Conservation (phyloP, 805 yeast species). For the Brettanomyces anomalus region DNA sequence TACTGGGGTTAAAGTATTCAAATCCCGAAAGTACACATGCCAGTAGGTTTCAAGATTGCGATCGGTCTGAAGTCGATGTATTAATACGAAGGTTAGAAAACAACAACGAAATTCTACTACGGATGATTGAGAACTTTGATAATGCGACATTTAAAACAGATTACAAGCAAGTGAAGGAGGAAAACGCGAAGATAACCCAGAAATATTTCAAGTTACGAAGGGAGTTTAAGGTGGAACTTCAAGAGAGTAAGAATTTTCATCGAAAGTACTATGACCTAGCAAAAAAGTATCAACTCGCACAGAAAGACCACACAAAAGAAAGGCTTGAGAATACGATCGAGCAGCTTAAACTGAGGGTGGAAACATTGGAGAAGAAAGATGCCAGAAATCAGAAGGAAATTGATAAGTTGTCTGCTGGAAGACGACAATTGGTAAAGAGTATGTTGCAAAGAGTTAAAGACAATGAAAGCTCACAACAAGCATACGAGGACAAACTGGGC, state of each 20-base stretch:
- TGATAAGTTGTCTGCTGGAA: neutral
- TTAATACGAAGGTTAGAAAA: slow-evolving; percentile 1
- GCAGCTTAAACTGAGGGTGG: neutral
- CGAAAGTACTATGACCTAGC: neutral
- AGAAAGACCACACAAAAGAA: neutral
- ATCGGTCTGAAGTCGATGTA: neutral
- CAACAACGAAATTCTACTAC: slow-evolving; percentile 3
- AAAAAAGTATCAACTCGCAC: neutral
- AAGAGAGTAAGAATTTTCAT: slow-evolving; percentile 1
- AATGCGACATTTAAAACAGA: slow-evolving; percentile 6
- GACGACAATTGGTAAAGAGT: neutral
- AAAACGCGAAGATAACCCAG: slow-evolving; percentile 8
- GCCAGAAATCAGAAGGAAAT: neutral
- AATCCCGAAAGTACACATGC: neutral
- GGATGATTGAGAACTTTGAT: slow-evolving; percentile 3
- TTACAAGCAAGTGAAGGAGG: slow-evolving; percentile 5
- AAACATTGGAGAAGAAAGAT: neutral
- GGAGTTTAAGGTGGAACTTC: slow-evolving; percentile 3
- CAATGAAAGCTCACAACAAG: slow-evolving; percentile 6
- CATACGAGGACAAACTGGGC: slow-evolving; percentile 12
- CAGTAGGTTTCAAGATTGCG: neutral
- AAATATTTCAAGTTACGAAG: slow-evolving; percentile 6
- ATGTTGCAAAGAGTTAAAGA: neutral
- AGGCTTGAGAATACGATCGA: slow-evolving; percentile 2
- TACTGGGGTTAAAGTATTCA: neutral